These are phyloP conservation scores for Russula emetica DNA, from an alignment of 768 basidiomycete genomes.

Conservation along the genomic window DNA sequence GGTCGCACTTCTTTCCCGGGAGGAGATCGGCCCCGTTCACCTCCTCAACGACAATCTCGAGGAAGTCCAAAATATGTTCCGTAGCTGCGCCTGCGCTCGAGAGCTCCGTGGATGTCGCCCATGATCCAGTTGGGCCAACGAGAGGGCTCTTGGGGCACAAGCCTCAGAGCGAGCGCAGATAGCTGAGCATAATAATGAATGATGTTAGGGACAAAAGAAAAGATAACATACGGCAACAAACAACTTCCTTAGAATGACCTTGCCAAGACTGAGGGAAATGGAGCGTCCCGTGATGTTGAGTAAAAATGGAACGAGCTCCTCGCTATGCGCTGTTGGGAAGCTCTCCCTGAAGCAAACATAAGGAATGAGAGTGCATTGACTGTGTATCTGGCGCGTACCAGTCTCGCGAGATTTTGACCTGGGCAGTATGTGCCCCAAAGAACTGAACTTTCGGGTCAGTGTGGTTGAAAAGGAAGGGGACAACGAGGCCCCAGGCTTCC, in stretches of 20 bases:
- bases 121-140: conserved; percentile 76
- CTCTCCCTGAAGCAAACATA: conserved; percentile 49
- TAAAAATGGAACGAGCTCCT: conserved; percentile 58
- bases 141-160: conserved; percentile 54
- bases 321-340: conserved; percentile 59
- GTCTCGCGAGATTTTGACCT: conserved; percentile 90
- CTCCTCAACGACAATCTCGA: conserved; percentile 83
- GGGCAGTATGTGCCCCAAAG: conserved; percentile 90
- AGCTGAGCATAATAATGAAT: conserved; percentile 8
- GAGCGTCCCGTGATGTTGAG: conserved; percentile 67
- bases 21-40: conserved; percentile 70
- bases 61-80: conserved; percentile 63
- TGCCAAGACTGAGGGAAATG: conserved; percentile 52
- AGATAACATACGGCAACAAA: conserved; percentile 72
- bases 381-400: conserved; percentile 51
- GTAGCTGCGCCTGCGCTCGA: conserved; percentile 54
- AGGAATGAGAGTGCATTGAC: background rate
- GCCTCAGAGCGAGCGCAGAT: conserved; percentile 62
- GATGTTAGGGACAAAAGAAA: conserved; percentile 10
- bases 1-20: conserved; percentile 61
- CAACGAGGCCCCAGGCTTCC: conserved; percentile 81
- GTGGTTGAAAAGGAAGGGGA: conserved; percentile 62
- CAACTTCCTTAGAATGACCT: conserved; percentile 77
- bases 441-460: conserved; percentile 83
- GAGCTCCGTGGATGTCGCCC: conserved; percentile 56